Base-by-base conservation (phyloP, 2,329 filamentous ascomycete genomes). In the Pseudocercospora pini-densiflorae region DNA sequence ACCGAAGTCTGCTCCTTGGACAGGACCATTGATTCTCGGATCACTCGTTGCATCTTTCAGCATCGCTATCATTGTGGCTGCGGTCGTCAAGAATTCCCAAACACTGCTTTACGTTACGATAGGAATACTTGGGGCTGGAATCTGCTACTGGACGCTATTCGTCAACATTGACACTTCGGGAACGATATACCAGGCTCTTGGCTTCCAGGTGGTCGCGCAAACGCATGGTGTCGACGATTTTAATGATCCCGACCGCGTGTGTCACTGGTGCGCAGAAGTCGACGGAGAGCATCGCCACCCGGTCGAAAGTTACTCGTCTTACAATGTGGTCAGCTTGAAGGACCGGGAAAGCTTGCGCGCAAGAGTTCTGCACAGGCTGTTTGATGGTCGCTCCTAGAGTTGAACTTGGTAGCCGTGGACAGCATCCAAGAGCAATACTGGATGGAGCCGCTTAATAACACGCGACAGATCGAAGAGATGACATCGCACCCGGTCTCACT, bases 181-280 rank as follows among this genome's bases (percentile, higher is more conserved):
- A 14, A 51, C 51, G 12, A 19, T 64, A 5, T 59, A 53, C 24
- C n/a, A 47, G 5, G 31, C 49, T 33, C 51, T 59, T 31, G 62
- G 62, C 45, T 64, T 64, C 62, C 33, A 19, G 3, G n/a, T 64
- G 14, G 16, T 53, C n/a, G 27, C 59, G 54, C 40, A 64, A 19
- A 40, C 43, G 19, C 62, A 64, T 51, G 62, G 62, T n/a, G 45
- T 64, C 16, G 54, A 64, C 27, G 62, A 64, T 29, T 59, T 16
- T 12, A 27, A 53, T 21, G 55, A 64, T 10, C 54, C 62, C 0
- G 23, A 49, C 12, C 36, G 62, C 21, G 62, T 59, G 12, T 64
- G 62, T 21, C 54, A 64, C 45, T 64, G 62, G 62, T 64, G 62
- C 45, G 45, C 49, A 31, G 24, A 59, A 23, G 40, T 64, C 27